Percentiles rank a stretch among this genome's conserved stretches.
These are phyloP conservation scores for Hypoxylon perforatum DNA, from an alignment of 495 filamentous ascomycete genomes.

Conservation along the genomic window DNA sequence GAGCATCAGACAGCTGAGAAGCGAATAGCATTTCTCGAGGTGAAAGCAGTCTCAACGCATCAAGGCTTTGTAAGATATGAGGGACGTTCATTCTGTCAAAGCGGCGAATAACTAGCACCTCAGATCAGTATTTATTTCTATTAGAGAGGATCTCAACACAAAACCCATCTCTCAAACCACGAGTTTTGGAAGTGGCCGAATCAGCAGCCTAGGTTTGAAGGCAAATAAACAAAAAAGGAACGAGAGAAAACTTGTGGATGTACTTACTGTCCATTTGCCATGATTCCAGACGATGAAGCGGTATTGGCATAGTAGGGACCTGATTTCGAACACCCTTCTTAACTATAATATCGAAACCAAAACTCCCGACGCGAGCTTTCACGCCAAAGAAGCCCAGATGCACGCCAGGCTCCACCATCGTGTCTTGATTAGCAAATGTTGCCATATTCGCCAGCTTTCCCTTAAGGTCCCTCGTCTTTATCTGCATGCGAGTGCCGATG, in stretches of 20 bases:
- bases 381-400: slow-evolving; percentile 82
- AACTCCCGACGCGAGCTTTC: slow-evolving; percentile 69
- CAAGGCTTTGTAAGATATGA: slow-evolving; percentile 61
- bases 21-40: slow-evolving; percentile 53
- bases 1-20: slow-evolving; percentile 46
- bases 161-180: no score
- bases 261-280: slow-evolving; percentile 62
- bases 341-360: slow-evolving; percentile 80
- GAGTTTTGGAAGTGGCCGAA: no score
- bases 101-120: slow-evolving; percentile 56
- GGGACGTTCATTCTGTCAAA: slow-evolving; percentile 69
- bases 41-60: slow-evolving; percentile 46
- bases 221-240: background rate
- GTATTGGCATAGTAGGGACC: slow-evolving; percentile 73
- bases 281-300: slow-evolving; percentile 64
- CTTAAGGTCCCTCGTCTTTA: slow-evolving; percentile 65
- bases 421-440: slow-evolving; percentile 62
- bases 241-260: slow-evolving; percentile 35
- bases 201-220: no score
- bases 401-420: slow-evolving; percentile 71
- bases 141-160: no score
- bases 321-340: slow-evolving; percentile 70
- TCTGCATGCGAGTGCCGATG: slow-evolving; percentile 77
- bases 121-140: slow-evolving; percentile 11
- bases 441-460: slow-evolving; percentile 70